phyloP scores from a whole-genome alignment of 2,329 filamentous ascomycete genomes.

The Apiospora saccharicola region DNA sequence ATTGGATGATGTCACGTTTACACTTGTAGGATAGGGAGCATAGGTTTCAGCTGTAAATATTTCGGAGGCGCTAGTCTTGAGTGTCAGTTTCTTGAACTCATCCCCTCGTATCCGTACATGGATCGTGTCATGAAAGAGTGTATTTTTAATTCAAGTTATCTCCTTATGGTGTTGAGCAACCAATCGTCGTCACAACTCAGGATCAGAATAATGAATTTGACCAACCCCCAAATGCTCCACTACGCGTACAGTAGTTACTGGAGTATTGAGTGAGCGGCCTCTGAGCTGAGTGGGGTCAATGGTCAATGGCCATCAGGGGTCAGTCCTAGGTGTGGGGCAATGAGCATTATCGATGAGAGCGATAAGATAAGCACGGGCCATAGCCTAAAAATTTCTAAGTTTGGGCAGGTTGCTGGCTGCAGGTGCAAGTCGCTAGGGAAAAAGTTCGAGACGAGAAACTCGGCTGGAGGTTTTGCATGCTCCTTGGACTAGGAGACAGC shows the following conservation, averaged over 20 bases:
- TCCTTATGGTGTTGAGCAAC: too few species aligned
- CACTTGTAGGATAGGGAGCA: conserved; percentile 1
- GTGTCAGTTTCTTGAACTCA: not conserved
- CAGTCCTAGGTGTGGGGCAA: not conserved
- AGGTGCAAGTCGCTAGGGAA: conserved; percentile 5
- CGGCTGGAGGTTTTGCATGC: conserved; percentile 3
- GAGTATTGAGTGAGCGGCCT: not conserved
- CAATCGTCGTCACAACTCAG: too few species aligned
- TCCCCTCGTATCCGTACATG: not conserved
- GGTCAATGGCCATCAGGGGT: not conserved
- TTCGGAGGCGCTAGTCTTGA: not conserved
- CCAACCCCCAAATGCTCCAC: too few species aligned
- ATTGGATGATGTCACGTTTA: conserved; percentile 3
- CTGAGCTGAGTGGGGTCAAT: not conserved
- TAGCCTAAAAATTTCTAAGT: conserved; percentile 22
- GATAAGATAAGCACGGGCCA: conserved; percentile 22
- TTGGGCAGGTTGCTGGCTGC: conserved; percentile 18
- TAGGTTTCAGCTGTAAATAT: conserved; percentile 5
- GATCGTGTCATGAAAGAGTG: too few species aligned
- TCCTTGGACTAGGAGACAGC: conserved; percentile 1
- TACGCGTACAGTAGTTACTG: too few species aligned
- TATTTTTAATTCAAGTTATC: not conserved
- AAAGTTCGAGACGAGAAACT: conserved; percentile 17
- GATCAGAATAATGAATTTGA: too few species aligned
- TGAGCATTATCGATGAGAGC: not conserved